Conservation (phyloP, 768 basidiomycete genomes). For the Dacryopinax spathularia region DNA sequence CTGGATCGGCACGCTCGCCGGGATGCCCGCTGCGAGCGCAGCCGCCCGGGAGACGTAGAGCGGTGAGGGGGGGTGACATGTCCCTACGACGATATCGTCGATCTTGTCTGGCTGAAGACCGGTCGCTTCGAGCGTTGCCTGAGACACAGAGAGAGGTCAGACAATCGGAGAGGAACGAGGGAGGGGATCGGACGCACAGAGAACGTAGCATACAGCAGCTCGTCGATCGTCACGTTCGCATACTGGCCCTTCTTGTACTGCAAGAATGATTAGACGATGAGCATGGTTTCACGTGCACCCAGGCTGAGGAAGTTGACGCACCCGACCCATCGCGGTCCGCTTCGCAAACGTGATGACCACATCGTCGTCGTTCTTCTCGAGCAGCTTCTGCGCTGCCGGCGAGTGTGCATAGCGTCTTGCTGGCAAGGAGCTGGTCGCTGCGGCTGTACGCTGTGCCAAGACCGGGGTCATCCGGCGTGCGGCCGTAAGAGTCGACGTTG, state of each 20-base stretch:
- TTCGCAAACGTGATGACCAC: constrained; percentile 83
- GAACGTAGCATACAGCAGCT: constrained; percentile 69
- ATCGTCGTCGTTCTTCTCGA: constrained; percentile 64
- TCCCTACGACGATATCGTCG: constrained; percentile 75
- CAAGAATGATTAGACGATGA: too few species aligned
- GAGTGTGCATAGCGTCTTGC: not conserved
- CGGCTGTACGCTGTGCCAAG: not conserved
- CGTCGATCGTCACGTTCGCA: constrained; percentile 77
- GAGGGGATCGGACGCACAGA: constrained; percentile 34
- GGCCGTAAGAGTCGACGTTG: not conserved
- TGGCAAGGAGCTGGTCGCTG: too few species aligned
- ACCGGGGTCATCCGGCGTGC: too few species aligned
- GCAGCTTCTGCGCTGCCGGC: constrained; percentile 20
- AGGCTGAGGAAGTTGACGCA: constrained; percentile 24
- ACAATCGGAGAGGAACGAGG: not conserved
- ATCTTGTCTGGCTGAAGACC: constrained; percentile 55
- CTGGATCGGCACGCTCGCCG: constrained; percentile 70
- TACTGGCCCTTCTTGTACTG: constrained; percentile 68
- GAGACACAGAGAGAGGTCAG: not conserved
- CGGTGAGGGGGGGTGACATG: constrained; percentile 70
- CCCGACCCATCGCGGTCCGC: constrained; percentile 75
- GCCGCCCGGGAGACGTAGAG: constrained; percentile 75
- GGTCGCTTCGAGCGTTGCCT: constrained; percentile 56
- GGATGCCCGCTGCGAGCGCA: constrained; percentile 78
- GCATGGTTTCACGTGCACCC: too few species aligned